Percentiles rank a stretch among this genome's conserved stretches.
Conservation (phyloP, 2,329 filamentous ascomycete genomes). For the Aspergillus brasiliensis region DNA sequence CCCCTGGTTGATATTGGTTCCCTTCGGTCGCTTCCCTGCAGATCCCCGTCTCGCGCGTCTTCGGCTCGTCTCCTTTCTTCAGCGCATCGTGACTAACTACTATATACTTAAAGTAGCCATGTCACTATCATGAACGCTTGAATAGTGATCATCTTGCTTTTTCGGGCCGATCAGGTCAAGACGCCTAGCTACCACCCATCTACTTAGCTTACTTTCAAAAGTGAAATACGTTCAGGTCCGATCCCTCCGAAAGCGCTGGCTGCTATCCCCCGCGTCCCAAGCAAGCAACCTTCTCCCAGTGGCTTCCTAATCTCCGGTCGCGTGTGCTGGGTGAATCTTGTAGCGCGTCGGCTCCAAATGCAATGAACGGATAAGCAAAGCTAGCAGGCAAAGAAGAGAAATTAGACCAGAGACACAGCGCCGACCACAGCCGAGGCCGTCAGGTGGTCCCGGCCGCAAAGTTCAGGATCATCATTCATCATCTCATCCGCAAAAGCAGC, state of each 20-base stretch:
- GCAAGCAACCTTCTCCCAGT: neutral
- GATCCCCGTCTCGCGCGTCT: slow-evolving; percentile 12
- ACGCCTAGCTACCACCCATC: neutral
- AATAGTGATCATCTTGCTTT: neutral
- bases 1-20: slow-evolving; percentile 1
- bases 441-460: slow-evolving; percentile 33
- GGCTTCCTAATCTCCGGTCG: neutral
- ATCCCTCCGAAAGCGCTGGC: neutral
- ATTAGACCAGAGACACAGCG: slow-evolving; percentile 8
- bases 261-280: neutral
- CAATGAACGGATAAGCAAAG: neutral
- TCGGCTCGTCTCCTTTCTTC: neutral
- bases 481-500: neutral
- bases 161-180: neutral
- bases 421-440: slow-evolving; percentile 31
- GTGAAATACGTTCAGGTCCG: neutral
- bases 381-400: neutral
- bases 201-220: too few species aligned
- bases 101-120: too few species aligned
- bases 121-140: neutral
- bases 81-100: neutral
- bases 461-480: slow-evolving; percentile 23
- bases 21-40: slow-evolving; percentile 13
- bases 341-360: neutral
- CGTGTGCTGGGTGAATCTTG: neutral